A percentile compares a stretch with the other conserved stretches of the same genome.
These are phyloP conservation scores for Erythrobasidium hasegawianum DNA, from an alignment of 1,284 basidiomycete species.

Conservation along the genomic window DNA sequence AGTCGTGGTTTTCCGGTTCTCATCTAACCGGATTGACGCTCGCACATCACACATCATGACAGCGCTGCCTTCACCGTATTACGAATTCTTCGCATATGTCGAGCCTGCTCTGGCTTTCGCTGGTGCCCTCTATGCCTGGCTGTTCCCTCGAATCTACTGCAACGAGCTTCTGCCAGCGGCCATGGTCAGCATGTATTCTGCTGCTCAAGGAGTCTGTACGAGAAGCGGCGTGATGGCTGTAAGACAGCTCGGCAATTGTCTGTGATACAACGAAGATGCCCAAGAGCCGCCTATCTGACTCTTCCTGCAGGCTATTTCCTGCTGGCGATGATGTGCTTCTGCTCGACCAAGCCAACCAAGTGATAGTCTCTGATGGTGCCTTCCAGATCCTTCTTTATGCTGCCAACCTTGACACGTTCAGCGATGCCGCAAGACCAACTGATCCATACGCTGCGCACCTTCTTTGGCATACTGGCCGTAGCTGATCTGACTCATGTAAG, in stretches of 20 bases:
- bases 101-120: conserved; percentile 46
- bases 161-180: conserved; percentile 45
- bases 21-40: too few relatives aligned
- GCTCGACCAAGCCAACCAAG: not conserved
- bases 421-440: not conserved
- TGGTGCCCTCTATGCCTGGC: conserved; percentile 49
- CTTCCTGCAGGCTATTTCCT: conserved; percentile 49
- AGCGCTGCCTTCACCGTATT: conserved; percentile 5
- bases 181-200: conserved; percentile 11
- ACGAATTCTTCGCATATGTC: conserved; percentile 39
- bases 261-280: not conserved
- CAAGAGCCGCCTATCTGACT: not conserved
- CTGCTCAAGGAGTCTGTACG: too few relatives aligned
- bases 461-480: conserved; percentile 23
- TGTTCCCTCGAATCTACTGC: conserved; percentile 47
- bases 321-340: conserved; percentile 46
- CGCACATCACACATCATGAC: too few relatives aligned
- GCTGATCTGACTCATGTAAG: conserved; percentile 29
- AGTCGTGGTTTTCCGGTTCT: too few relatives aligned
- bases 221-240: conserved; percentile 44
- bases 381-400: conserved; percentile 20
- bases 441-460: conserved; percentile 2
- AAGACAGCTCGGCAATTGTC: conserved; percentile 51
- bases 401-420: conserved; percentile 2
- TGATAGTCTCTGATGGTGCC: not conserved